A percentile compares a stretch with the other conserved stretches of the same genome.
Evolutionary conservation across 2,329 filamentous ascomycete genomes (phyloP).

Genomic region (Pseudocercospora pini-densiflorae): DNA sequence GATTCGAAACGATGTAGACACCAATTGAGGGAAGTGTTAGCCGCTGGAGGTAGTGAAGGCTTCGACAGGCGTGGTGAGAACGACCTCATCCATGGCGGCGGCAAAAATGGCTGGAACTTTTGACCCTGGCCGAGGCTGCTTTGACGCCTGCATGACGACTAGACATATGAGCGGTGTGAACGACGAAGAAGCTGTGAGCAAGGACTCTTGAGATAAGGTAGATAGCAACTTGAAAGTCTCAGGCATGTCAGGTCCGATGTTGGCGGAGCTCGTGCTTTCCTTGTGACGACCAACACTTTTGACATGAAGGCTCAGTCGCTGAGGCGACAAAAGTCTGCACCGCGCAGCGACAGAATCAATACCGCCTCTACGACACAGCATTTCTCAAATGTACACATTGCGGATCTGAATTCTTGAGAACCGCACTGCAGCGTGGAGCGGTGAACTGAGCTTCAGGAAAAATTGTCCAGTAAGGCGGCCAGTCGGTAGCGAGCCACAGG

Average conservation of each 20-base stretch:
- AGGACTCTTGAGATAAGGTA: not conserved
- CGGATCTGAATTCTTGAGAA: not conserved
- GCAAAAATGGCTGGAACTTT: not conserved
- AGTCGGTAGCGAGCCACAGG: conserved; percentile 1
- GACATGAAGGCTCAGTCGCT: not conserved
- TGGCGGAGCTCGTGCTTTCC: too few species aligned
- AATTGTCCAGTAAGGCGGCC: not conserved
- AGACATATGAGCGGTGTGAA: not conserved
- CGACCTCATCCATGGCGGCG: not conserved
- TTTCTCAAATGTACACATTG: not conserved
- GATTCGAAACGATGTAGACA: not conserved
- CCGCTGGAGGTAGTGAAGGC: conserved; percentile 4
- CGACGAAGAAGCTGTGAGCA: not conserved
- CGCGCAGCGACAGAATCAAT: not conserved
- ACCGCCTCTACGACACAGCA: not conserved
- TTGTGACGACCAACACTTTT: not conserved
- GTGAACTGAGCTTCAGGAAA: not conserved
- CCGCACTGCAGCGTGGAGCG: not conserved
- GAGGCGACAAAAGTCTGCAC: not conserved
- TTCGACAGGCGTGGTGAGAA: not conserved
- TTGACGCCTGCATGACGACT: not conserved
- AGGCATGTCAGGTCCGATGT: too few species aligned
- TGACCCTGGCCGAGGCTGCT: not conserved
- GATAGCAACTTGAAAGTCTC: not conserved
- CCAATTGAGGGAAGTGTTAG: conserved; percentile 15